Conservation (phyloP, 208 protist genomes). For the Leishmania aethiopica region DNA sequence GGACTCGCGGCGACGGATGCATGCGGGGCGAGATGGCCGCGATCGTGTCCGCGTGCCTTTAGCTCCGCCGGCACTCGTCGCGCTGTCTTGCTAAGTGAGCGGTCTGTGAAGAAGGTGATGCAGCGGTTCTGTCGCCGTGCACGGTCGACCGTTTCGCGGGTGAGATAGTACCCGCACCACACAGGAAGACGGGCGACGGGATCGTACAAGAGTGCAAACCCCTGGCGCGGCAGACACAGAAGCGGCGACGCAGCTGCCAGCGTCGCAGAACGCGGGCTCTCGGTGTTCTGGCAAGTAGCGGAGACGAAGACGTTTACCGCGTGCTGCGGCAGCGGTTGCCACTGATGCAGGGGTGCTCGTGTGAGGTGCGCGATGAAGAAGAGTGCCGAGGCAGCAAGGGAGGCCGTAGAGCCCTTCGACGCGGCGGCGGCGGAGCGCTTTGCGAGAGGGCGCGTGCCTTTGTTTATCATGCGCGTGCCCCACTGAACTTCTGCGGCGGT, state of each 20-base stretch:
- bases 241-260: conserved; percentile 4
- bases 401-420: background rate
- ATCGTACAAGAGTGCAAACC: conserved; percentile 58
- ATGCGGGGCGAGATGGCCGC: conserved; percentile 72
- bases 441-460: background rate
- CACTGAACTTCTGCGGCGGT: background rate
- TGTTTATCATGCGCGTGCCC: conserved; percentile 19
- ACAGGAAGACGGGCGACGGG: conserved; percentile 34
- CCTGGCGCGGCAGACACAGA: conserved; percentile 38
- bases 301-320: conserved; percentile 18
- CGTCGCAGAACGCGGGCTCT: background rate
- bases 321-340: conserved; percentile 8
- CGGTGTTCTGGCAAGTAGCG: background rate
- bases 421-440: background rate
- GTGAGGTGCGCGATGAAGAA: background rate
- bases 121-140: conserved; percentile 37
- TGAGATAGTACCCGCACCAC: conserved; percentile 61
- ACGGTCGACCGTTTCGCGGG: conserved; percentile 12
- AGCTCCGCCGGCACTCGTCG: conserved; percentile 29
- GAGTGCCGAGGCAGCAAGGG: background rate
- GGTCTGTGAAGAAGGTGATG: conserved; percentile 40
- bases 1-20: conserved; percentile 46
- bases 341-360: conserved; percentile 1
- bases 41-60: conserved; percentile 37
- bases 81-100: conserved; percentile 27